phyloP scores from a whole-genome alignment of 73 alveolate genomes.

The Paramecium bursaria region DNA sequence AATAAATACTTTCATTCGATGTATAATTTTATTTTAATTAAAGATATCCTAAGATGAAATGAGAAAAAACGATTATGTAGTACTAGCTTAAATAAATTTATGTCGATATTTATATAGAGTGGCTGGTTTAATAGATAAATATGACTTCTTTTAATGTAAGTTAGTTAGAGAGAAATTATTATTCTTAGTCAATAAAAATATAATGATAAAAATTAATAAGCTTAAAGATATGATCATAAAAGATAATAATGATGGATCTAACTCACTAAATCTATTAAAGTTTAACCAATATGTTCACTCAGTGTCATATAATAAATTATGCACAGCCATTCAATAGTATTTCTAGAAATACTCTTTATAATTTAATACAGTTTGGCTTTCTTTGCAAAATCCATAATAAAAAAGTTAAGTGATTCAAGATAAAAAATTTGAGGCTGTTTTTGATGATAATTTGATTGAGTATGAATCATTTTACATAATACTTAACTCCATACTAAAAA shows the following conservation, averaged over 20 bases:
- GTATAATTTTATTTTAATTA: neutral
- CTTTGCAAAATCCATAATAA: conserved; percentile 55
- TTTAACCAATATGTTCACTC: conserved; percentile 21
- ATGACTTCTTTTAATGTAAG: conserved; percentile 30
- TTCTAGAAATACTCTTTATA: conserved; percentile 34
- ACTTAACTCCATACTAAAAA: conserved; percentile 38
- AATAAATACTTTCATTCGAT: neutral
- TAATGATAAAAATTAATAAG: conserved; percentile 59
- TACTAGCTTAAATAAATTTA: conserved; percentile 54
- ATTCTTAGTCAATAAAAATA: conserved; percentile 57
- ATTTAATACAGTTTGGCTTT: conserved; percentile 49
- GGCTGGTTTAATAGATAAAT: conserved; percentile 56
- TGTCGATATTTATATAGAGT: conserved; percentile 63
- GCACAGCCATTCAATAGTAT: conserved; percentile 35
- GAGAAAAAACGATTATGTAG: conserved; percentile 51
- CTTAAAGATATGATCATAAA: conserved; percentile 39
- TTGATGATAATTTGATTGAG: conserved; percentile 69
- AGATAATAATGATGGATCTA: conserved; percentile 17
- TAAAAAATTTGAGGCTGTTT: conserved; percentile 68
- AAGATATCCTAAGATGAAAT: neutral
- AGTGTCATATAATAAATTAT: conserved; percentile 29
- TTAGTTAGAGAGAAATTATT: conserved; percentile 58
- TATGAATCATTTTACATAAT: conserved; percentile 63
- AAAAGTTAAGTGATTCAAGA: neutral
- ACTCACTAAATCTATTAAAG: conserved; percentile 19